Evolutionary conservation across 352 stramenopile species (phyloP).

Genomic region (Phytophthora meadii): DNA sequence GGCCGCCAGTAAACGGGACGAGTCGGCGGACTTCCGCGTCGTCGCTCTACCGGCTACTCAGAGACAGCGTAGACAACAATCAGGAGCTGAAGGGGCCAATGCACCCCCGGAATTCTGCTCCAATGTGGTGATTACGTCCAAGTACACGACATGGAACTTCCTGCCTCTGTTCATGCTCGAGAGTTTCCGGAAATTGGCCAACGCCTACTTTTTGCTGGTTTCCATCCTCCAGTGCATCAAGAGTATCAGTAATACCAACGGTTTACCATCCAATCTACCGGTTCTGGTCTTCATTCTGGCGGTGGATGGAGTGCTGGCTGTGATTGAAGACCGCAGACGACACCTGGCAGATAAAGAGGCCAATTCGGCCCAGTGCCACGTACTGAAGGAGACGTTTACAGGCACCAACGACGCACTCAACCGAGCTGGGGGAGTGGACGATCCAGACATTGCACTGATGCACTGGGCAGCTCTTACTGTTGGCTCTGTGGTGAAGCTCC

Average conservation of each 20-base stretch:
- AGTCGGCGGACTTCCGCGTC: constrained; percentile 56
- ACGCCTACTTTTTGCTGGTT: constrained; percentile 94
- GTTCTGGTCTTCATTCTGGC: constrained; percentile 91
- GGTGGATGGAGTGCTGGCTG: constrained; percentile 85
- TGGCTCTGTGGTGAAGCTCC: constrained; percentile 82
- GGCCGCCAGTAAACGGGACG: constrained; percentile 24
- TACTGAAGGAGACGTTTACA: constrained; percentile 61
- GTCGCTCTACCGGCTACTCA: constrained; percentile 55
- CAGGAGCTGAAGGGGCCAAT: constrained; percentile 3
- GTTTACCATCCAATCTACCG: constrained; percentile 80
- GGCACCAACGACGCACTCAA: constrained; percentile 36
- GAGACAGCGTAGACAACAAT: constrained; percentile 15
- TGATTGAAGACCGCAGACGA: constrained; percentile 85
- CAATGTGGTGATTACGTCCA: constrained; percentile 93
- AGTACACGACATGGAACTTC: constrained; percentile 92
- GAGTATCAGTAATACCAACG: constrained; percentile 85
- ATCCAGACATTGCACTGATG: constrained; percentile 59
- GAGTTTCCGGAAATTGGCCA: constrained; percentile 87
- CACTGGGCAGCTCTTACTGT: constrained; percentile 83
- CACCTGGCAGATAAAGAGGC: constrained; percentile 84
- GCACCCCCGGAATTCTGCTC: constrained; percentile 54
- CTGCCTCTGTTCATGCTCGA: constrained; percentile 91
- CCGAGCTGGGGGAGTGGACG: constrained; percentile 34
- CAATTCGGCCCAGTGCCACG: constrained; percentile 76
- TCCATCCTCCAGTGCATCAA: constrained; percentile 84